Percentiles rank a stretch among this genome's conserved stretches.
Conservation (phyloP, 2,329 filamentous ascomycete species). For the Penicillium decumbens region DNA sequence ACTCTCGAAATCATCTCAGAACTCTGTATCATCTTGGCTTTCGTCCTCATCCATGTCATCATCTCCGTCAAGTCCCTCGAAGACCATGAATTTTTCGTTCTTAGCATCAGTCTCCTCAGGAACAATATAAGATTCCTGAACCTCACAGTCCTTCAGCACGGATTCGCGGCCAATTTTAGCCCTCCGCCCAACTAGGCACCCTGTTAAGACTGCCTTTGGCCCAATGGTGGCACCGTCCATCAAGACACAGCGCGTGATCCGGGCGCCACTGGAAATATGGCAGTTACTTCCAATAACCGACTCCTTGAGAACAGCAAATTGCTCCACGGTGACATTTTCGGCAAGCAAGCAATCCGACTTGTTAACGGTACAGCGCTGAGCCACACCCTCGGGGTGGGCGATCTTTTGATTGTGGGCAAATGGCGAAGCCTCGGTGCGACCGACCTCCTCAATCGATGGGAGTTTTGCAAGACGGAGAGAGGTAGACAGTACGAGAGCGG, state of each 20-base stretch:
- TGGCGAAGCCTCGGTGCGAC: constrained; percentile 57
- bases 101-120: constrained; percentile 68
- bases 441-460: constrained; percentile 59
- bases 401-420: constrained; percentile 77
- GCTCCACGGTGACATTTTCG: constrained; percentile 83
- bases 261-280: constrained; percentile 78
- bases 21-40: constrained; percentile 19
- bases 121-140: constrained; percentile 78
- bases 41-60: constrained; percentile 32
- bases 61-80: constrained; percentile 42
- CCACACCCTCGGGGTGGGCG: constrained; percentile 76
- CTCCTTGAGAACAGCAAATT: constrained; percentile 89
- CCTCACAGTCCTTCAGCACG: constrained; percentile 81
- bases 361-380: constrained; percentile 74
- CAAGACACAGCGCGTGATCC: constrained; percentile 78
- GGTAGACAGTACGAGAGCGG: constrained; percentile 71
- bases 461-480: constrained; percentile 85
- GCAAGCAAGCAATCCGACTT: constrained; percentile 76
- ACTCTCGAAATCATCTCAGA: constrained; percentile 6
- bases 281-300: constrained; percentile 82
- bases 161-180: constrained; percentile 77
- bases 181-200: constrained; percentile 77
- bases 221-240: constrained; percentile 90
- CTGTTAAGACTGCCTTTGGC: constrained; percentile 69
- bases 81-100: constrained; percentile 59